A percentile compares a stretch with the other conserved stretches of the same genome.
These are phyloP conservation scores for Neohortaea acidophila DNA, from an alignment of 495 filamentous ascomycete genomes.

Conservation along the genomic window DNA sequence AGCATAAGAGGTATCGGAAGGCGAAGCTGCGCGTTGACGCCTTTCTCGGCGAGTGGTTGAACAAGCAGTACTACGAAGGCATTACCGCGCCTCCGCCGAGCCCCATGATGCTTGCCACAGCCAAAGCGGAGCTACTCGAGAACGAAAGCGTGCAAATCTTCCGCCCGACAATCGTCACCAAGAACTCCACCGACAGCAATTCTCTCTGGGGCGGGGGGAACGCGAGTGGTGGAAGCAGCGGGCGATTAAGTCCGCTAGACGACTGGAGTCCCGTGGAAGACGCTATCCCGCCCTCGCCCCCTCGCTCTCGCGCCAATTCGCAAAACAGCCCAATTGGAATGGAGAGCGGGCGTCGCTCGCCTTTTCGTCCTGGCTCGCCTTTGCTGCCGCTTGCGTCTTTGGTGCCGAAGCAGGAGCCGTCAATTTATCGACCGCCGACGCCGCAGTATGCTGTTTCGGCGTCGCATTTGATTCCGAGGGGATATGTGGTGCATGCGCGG, in stretches of 20 bases:
- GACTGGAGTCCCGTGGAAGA: constrained; percentile 8
- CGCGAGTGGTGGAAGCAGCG: neutral
- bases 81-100: constrained; percentile 82
- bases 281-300: neutral
- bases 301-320: constrained; percentile 26
- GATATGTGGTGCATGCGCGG: constrained; percentile 83
- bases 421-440: constrained; percentile 52
- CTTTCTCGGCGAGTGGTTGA: constrained; percentile 90
- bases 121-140: constrained; percentile 66
- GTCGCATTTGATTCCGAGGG: constrained; percentile 65
- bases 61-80: constrained; percentile 77
- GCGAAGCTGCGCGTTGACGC: constrained; percentile 67
- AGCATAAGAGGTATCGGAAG: constrained; percentile 28
- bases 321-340: constrained; percentile 10
- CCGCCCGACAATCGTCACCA: constrained; percentile 7
- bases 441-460: constrained; percentile 72
- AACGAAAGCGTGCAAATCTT: constrained; percentile 15
- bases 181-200: constrained; percentile 3
- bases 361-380: neutral
- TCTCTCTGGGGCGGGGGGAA: constrained; percentile 10
- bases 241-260: constrained; percentile 19
- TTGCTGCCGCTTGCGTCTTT: constrained; percentile 3
- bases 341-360: constrained; percentile 2
- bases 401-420: constrained; percentile 7
- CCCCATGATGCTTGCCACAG: constrained; percentile 67